Evolutionary conservation across 257 asterid genomes (phyloP).

Genomic region (Linaria vulgaris): DNA sequence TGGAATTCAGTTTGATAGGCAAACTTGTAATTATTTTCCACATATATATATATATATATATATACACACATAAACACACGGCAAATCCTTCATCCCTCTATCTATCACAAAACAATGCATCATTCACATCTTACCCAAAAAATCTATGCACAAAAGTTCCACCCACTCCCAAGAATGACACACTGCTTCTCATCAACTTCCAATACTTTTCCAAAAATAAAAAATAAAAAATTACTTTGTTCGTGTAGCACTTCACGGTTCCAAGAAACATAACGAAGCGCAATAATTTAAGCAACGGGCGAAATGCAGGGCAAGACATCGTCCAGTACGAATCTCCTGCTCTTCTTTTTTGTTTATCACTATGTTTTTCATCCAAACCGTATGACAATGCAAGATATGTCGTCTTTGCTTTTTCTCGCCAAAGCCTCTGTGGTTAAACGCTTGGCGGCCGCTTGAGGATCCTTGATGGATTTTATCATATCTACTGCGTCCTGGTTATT

Average conservation of each 20-base stretch:
- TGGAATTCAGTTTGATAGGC: slow-evolving; percentile 2
- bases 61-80: slow-evolving; percentile 18
- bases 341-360: slow-evolving; percentile 2
- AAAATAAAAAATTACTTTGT: slow-evolving; percentile 19
- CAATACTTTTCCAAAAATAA: slow-evolving; percentile 7
- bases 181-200: slow-evolving; percentile 30
- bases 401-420: slow-evolving; percentile 75
- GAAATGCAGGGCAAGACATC: slow-evolving; percentile 12
- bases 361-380: slow-evolving; percentile 50
- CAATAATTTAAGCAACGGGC: slow-evolving; percentile 21
- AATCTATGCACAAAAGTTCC: slow-evolving; percentile 23
- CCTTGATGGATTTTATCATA: slow-evolving; percentile 49
- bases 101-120: slow-evolving; percentile 25
- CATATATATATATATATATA: too few species aligned
- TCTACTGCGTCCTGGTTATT: slow-evolving; percentile 76
- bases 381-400: slow-evolving; percentile 76
- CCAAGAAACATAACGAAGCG: slow-evolving; percentile 27
- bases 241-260: slow-evolving; percentile 16
- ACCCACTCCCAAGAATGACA: slow-evolving; percentile 25
- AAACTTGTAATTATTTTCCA: slow-evolving; percentile 15
- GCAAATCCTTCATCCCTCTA: slow-evolving; percentile 20
- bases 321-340: neutral
- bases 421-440: slow-evolving; percentile 69
- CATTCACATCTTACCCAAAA: slow-evolving; percentile 28
- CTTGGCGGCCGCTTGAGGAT: slow-evolving; percentile 83